phyloP scores from a whole-genome alignment of 2,329 filamentous ascomycete species.

The Podosphaera fusca region DNA sequence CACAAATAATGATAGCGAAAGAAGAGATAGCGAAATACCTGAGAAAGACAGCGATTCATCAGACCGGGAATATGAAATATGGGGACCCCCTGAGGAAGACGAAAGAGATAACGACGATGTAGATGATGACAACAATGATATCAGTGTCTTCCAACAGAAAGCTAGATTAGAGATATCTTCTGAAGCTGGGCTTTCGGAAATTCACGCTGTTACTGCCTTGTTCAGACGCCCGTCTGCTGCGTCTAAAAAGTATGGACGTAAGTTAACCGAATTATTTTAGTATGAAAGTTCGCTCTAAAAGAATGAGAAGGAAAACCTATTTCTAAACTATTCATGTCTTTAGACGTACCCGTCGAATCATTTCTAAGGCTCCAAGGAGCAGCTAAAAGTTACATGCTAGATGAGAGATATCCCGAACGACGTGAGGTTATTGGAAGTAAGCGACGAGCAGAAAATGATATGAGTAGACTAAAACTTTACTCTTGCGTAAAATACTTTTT shows the following conservation, averaged over 20 bases:
- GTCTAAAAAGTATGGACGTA: conserved; percentile 14
- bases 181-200: conserved; percentile 11
- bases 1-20: not conserved
- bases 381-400: conserved; percentile 16
- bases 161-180: not conserved
- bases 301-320: conserved; percentile 11
- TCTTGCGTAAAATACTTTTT: conserved; percentile 12
- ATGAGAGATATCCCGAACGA: conserved; percentile 13
- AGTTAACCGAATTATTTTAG: not conserved
- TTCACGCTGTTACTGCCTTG: conserved; percentile 13
- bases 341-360: conserved; percentile 12
- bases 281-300: conserved; percentile 1
- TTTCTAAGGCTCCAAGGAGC: conserved; percentile 14
- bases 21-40: not conserved
- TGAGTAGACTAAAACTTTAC: conserved; percentile 14
- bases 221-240: conserved; percentile 12
- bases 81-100: conserved; percentile 10
- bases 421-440: conserved; percentile 11
- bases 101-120: not conserved
- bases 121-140: not conserved
- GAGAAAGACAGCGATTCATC: conserved; percentile 1
- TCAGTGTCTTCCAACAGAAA: conserved; percentile 1
- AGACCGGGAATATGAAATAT: conserved; percentile 12
- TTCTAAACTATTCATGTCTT: conserved; percentile 12
- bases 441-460: conserved; percentile 9